Conservation (phyloP, 352 stramenopile genomes). For the Pythium myriotylum region DNA sequence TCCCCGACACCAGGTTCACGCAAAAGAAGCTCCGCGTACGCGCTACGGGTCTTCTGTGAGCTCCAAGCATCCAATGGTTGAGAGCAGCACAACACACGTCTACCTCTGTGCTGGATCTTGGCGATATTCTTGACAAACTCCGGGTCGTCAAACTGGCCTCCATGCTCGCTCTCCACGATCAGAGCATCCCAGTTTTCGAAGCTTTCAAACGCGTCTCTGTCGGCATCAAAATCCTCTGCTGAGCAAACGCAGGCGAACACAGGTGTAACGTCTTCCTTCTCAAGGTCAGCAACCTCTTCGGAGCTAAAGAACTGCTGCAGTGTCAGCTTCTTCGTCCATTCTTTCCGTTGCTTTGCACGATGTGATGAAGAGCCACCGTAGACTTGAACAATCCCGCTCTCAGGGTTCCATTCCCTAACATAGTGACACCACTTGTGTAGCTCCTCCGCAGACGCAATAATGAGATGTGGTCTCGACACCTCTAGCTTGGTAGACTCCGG, state of each 20-base stretch:
- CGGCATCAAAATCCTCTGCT: conserved; percentile 53
- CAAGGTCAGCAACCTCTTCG: conserved; percentile 45
- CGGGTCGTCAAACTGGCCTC: conserved; percentile 45
- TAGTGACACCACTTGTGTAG: conserved; percentile 83
- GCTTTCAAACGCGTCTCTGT: conserved; percentile 48
- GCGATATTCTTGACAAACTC: conserved; percentile 43
- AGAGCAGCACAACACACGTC: conserved; percentile 63
- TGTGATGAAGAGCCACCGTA: conserved; percentile 45
- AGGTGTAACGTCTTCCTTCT: conserved; percentile 37
- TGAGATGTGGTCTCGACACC: conserved; percentile 58
- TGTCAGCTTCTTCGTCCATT: conserved; percentile 53
- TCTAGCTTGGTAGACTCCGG: neutral
- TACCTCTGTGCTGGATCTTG: conserved; percentile 47
- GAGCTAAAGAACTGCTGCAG: conserved; percentile 34
- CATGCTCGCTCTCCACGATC: conserved; percentile 73
- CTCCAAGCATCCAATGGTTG: conserved; percentile 67
- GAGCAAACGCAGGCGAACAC: conserved; percentile 73
- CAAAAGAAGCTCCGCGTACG: conserved; percentile 52
- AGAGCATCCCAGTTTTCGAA: conserved; percentile 70
- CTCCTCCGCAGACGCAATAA: conserved; percentile 76
- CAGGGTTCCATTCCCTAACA: conserved; percentile 56
- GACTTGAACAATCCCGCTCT: conserved; percentile 56
- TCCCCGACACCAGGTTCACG: conserved; percentile 19
- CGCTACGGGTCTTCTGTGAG: conserved; percentile 32
- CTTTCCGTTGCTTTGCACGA: conserved; percentile 47